Evolutionary conservation across 192 early-diverging fungal genomes (phyloP).

Genomic region (Spizellomyces punctatus): DNA sequence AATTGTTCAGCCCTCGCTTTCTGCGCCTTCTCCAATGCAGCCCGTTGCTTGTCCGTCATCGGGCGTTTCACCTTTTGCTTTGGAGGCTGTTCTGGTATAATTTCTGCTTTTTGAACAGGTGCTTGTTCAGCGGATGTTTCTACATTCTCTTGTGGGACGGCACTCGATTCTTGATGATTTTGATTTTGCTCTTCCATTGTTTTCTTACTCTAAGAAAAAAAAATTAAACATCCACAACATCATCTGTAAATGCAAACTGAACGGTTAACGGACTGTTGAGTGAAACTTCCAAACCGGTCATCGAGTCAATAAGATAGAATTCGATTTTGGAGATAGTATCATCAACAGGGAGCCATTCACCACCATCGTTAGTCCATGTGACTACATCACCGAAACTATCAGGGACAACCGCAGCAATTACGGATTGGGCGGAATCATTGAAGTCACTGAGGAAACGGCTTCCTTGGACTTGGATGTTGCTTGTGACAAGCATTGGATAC

Average conservation of each 20-base stretch:
- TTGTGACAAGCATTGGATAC: slow-evolving; percentile 13
- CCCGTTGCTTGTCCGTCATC: slow-evolving; percentile 9
- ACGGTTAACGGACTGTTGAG: slow-evolving; percentile 18
- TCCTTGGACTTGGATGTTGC: neutral
- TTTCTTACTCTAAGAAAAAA: slow-evolving; percentile 7
- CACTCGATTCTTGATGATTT: neutral
- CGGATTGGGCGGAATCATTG: slow-evolving; percentile 4
- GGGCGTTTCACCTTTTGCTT: neutral
- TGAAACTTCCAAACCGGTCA: slow-evolving; percentile 4
- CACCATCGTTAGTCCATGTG: slow-evolving; percentile 8
- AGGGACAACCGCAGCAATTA: neutral
- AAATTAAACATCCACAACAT: slow-evolving; percentile 4
- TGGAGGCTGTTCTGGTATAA: neutral
- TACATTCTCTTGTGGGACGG: neutral
- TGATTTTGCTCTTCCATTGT: neutral
- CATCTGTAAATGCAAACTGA: slow-evolving; percentile 13
- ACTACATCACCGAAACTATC: slow-evolving; percentile 25
- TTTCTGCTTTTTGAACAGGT: neutral
- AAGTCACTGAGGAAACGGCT: neutral
- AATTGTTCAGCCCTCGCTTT: slow-evolving; percentile 6
- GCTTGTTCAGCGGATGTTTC: neutral
- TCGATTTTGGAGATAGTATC: slow-evolving; percentile 3
- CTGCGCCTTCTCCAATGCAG: slow-evolving; percentile 6
- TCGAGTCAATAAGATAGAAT: slow-evolving; percentile 18
- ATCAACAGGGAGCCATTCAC: slow-evolving; percentile 12